Evolutionary conservation across 2,329 filamentous ascomycete genomes (phyloP), one percentile per base, ranked within the genome.

Genomic region (Aspergillus candidus): DNA sequence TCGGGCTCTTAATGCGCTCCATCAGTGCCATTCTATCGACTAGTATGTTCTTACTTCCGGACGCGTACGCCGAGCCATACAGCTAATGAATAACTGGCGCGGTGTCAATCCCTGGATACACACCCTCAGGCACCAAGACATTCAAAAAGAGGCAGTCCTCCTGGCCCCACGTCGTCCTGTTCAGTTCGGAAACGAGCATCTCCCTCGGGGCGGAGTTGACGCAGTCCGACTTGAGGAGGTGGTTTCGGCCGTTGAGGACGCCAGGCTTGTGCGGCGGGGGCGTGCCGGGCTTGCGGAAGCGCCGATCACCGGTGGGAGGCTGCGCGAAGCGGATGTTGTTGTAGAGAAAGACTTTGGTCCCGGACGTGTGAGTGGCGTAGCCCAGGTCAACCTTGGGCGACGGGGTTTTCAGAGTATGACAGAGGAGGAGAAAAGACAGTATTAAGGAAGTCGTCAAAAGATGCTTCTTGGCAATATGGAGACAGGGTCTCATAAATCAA

Each of bases 301-400:
- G 38, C 11, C 8, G 38, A 11, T 7, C 2, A 4, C 38, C 38
- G 6, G 38, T 40, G 11, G 38, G 38, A 22, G 38, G 38, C 15
- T 33, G 38, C 15, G 38, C 38, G 6, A 40, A 40, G 29, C 38
- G 38, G 30, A 40, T 40, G 15, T 40, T 40, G 12, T 40, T 40
- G 38, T 40, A 40, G 11, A 40, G 15, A 8, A 11, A 30, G 30
- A 40, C 6, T 33, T 40, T 40, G 4, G 30, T 14, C 5, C 38
- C 38, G 4, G 38, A 32, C 6, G 7, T 2, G 12, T 40, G 38
- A 3, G 4, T 40, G 15, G 38, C 38, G 11, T 40, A 40, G 11
- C 30, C 38, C 12, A 40, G 12, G 38, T 33, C 14, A 6, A 40
- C 33, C 11, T 32, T 7, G 29, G 38, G 38, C 22, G 22, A 22